Percentiles rank a stretch among this genome's conserved stretches.
Evolutionary conservation across 208 protist genomes (phyloP).

Genomic region (Leishmania braziliensis): DNA sequence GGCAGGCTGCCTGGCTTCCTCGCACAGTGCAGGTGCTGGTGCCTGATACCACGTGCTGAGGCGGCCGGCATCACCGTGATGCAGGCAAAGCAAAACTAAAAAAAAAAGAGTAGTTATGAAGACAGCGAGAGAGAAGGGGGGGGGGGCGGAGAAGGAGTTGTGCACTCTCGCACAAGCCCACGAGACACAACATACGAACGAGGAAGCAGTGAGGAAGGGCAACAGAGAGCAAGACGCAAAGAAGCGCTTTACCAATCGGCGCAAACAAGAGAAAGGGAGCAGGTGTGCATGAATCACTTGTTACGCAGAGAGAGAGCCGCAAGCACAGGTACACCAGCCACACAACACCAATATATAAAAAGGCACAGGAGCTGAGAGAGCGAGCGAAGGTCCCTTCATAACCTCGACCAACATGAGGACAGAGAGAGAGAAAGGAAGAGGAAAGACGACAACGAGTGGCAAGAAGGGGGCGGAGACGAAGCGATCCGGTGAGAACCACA

Average conservation of each 20-base stretch:
- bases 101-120: neutral
- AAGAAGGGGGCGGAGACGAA: neutral
- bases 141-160: neutral
- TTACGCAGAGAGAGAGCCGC: neutral
- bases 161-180: neutral
- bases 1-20: neutral
- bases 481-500: neutral
- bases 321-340: neutral
- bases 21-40: too few species aligned
- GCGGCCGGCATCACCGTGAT: neutral
- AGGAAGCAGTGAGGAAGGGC: neutral
- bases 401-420: neutral
- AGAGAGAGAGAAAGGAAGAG: neutral
- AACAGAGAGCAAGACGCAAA: neutral
- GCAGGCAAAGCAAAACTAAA: neutral
- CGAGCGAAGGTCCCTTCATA: neutral
- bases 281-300: neutral
- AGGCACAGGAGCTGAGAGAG: constrained; percentile 14
- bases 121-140: neutral
- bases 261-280: neutral
- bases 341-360: neutral
- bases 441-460: neutral
- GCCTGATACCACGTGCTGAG: neutral
- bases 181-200: neutral
- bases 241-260: neutral